These are phyloP conservation scores for Trichosanthes truncata DNA, from an alignment of 306 rosid genomes.

Conservation along the genomic window DNA sequence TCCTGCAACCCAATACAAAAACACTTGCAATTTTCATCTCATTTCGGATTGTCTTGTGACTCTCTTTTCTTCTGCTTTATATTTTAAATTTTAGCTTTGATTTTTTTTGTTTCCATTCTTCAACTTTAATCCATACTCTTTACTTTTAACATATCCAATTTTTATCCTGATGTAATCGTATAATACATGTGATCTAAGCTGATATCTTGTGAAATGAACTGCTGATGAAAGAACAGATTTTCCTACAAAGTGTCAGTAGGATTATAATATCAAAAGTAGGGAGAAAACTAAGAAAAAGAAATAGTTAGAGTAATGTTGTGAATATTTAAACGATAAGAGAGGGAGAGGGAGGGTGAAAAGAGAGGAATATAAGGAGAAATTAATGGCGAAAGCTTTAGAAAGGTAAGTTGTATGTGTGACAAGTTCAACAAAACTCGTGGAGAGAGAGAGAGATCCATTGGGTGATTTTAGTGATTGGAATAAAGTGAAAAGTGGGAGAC, in stretches of 20 bases:
- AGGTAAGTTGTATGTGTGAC: neutral
- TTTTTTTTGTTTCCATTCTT: neutral
- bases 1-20: conserved; percentile 45
- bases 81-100: neutral
- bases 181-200: neutral
- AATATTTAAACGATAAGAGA: neutral
- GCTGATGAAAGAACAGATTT: neutral
- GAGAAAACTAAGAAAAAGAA: neutral
- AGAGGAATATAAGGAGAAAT: neutral
- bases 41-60: neutral
- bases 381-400: neutral
- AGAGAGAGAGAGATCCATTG: neutral
- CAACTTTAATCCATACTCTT: neutral
- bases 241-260: neutral
- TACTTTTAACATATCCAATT: neutral
- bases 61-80: neutral
- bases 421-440: neutral
- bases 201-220: neutral
- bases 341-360: neutral
- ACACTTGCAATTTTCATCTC: neutral
- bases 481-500: conserved; percentile 80
- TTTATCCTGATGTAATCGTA: neutral
- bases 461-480: conserved; percentile 23
- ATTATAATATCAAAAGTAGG: neutral
- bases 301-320: neutral